These are phyloP conservation scores for Acanthamoeba triangularis DNA, from an alignment of 208 protist species.

Conservation along the genomic window DNA sequence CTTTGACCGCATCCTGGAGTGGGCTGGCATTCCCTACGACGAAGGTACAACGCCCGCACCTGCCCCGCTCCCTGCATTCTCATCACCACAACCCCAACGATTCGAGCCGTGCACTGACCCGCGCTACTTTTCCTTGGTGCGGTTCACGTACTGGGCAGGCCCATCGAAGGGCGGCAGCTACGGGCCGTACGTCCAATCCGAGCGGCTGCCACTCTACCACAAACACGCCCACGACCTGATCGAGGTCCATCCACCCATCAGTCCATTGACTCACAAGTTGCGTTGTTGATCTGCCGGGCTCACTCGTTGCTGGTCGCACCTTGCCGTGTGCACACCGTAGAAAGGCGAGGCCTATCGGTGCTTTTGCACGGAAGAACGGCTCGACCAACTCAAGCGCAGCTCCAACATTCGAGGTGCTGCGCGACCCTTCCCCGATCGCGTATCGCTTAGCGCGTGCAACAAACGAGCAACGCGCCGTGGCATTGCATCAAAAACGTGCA, in stretches of 20 bases:
- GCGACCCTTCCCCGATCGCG: too few relatives aligned
- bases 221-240: conserved; percentile 80
- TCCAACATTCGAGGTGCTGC: neutral
- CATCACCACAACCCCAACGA: too few relatives aligned
- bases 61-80: too few relatives aligned
- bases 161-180: conserved; percentile 69
- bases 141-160: neutral
- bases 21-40: conserved; percentile 84
- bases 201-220: conserved; percentile 83
- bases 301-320: too few relatives aligned
- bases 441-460: neutral
- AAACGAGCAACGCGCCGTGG: neutral
- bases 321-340: neutral
- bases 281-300: neutral
- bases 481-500: neutral
- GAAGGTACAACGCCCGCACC: conserved; percentile 66
- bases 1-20: conserved; percentile 82
- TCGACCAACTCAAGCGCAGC: conserved; percentile 69
- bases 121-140: neutral
- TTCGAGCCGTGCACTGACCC: neutral
- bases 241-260: neutral
- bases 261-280: neutral
- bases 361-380: conserved; percentile 88
- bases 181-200: conserved; percentile 81
- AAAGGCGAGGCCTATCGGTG: conserved; percentile 89